These are phyloP conservation scores for Spizellomyces sp. DNA, from an alignment of 192 early-diverging fungal species.

Conservation along the genomic window DNA sequence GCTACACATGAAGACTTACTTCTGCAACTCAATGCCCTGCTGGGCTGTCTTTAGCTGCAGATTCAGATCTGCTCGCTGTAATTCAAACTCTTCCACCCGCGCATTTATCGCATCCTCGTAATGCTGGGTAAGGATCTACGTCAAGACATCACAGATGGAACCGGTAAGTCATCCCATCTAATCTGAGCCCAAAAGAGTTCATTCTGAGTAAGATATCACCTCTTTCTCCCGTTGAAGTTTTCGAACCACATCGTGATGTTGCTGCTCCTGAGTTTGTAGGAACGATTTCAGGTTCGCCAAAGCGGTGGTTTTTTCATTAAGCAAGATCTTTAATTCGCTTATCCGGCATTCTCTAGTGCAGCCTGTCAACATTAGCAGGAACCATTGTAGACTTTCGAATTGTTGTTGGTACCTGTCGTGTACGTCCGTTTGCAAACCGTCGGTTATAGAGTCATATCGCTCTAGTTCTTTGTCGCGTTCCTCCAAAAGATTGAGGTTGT, in stretches of 20 bases:
- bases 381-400: neutral
- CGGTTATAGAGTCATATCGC: conserved; percentile 23
- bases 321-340: conserved; percentile 35
- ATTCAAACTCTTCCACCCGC: conserved; percentile 22
- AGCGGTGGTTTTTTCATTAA: conserved; percentile 33
- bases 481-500: conserved; percentile 40
- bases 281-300: conserved; percentile 27
- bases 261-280: conserved; percentile 38
- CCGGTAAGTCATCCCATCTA: neutral
- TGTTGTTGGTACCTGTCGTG: conserved; percentile 32
- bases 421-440: conserved; percentile 24
- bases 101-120: conserved; percentile 18
- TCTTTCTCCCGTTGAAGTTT: conserved; percentile 37
- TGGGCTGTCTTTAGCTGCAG: conserved; percentile 18
- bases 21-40: conserved; percentile 24
- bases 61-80: neutral
- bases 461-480: conserved; percentile 48
- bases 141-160: neutral
- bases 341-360: conserved; percentile 34
- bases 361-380: neutral
- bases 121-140: conserved; percentile 2
- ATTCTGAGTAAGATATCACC: conserved; percentile 8
- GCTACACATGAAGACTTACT: neutral
- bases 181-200: neutral
- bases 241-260: conserved; percentile 35